Evolutionary conservation across 2,329 filamentous ascomycete genomes (phyloP).

Genomic region (Cercospora zeina): DNA sequence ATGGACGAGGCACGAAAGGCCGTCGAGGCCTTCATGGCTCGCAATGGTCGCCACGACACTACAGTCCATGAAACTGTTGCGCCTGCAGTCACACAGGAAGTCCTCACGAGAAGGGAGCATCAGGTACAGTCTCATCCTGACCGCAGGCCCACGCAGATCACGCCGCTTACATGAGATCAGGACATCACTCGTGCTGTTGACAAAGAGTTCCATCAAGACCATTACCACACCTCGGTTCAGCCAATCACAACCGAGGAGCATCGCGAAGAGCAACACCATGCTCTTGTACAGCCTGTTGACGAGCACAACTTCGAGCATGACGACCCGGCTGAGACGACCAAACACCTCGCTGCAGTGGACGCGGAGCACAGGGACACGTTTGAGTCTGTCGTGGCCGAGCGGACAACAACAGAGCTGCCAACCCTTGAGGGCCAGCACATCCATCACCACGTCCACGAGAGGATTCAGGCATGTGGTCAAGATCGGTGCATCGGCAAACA

Average conservation of each 20-base stretch:
- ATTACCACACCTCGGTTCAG: conserved; percentile 70
- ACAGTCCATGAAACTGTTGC: conserved; percentile 67
- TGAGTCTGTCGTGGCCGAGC: conserved; percentile 49
- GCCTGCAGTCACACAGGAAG: conserved; percentile 54
- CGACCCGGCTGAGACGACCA: conserved; percentile 51
- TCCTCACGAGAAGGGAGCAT: conserved; percentile 49
- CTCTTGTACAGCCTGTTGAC: conserved; percentile 59
- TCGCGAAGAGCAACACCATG: conserved; percentile 61
- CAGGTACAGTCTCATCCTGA: conserved; percentile 43
- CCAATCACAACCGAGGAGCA: conserved; percentile 60
- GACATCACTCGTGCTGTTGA: conserved; percentile 44
- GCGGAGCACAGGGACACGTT: conserved; percentile 55
- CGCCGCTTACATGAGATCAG: background rate
- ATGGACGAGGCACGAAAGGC: conserved; percentile 68
- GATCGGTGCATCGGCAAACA: background rate
- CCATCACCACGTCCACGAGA: conserved; percentile 67
- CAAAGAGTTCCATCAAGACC: conserved; percentile 69
- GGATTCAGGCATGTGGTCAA: conserved; percentile 45
- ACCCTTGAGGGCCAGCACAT: conserved; percentile 61
- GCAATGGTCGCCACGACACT: conserved; percentile 66
- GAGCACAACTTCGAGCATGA: conserved; percentile 63
- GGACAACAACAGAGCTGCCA: conserved; percentile 52
- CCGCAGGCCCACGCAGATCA: background rate
- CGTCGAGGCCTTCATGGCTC: conserved; percentile 60
- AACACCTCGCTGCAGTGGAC: conserved; percentile 54